Evolutionary conservation across 192 early-diverging fungal genomes (phyloP).

Genomic region (Blastocladiella britannica): DNA sequence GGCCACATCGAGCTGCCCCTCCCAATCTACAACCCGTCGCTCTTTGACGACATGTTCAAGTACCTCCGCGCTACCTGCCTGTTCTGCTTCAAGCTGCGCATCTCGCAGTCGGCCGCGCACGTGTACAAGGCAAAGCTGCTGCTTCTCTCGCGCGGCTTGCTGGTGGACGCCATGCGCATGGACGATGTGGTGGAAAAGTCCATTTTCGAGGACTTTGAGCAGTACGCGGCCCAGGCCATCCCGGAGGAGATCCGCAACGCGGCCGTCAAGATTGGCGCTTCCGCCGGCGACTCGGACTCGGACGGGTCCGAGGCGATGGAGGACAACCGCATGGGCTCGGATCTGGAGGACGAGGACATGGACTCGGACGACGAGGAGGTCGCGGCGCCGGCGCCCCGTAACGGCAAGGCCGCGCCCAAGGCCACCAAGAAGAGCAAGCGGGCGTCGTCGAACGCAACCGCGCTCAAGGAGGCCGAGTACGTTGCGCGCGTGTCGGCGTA

Average conservation of each 20-base stretch:
- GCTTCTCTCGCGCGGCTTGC: conserved; percentile 66
- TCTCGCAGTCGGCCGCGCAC: conserved; percentile 28
- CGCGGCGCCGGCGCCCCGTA: too few relatives aligned
- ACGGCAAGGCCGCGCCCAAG: too few relatives aligned
- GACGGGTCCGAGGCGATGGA: conserved; percentile 19
- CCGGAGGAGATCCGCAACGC: background rate
- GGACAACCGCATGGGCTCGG: conserved; percentile 21
- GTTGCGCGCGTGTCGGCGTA: too few relatives aligned
- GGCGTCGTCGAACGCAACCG: too few relatives aligned
- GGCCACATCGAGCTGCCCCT: conserved; percentile 83
- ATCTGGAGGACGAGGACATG: conserved; percentile 24
- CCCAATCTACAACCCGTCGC: conserved; percentile 80
- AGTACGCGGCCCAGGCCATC: background rate
- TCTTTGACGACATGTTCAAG: conserved; percentile 77
- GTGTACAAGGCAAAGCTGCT: conserved; percentile 55
- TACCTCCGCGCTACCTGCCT: conserved; percentile 67
- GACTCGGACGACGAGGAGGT: too few relatives aligned
- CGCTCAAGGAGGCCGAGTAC: too few relatives aligned
- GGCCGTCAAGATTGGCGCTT: conserved; percentile 9
- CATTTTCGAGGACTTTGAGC: conserved; percentile 3
- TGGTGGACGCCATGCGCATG: conserved; percentile 62
- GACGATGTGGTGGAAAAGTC: conserved; percentile 31
- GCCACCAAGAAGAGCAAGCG: too few relatives aligned
- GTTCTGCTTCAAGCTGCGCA: conserved; percentile 70
- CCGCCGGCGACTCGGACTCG: conserved; percentile 14